Evolutionary conservation across 2,329 filamentous ascomycete genomes (phyloP).

Genomic region (Arachnomyces sp.): DNA sequence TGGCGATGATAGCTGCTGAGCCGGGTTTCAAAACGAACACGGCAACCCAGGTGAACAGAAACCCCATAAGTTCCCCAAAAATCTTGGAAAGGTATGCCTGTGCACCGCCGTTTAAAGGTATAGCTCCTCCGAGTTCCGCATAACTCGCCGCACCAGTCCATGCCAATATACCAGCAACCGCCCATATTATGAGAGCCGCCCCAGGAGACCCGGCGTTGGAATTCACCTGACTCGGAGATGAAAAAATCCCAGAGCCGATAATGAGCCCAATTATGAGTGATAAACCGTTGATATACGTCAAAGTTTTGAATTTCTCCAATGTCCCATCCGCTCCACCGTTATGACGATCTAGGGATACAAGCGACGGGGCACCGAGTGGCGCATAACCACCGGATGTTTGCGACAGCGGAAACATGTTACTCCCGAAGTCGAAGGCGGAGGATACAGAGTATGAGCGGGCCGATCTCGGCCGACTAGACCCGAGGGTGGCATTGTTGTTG

Average conservation of each 20-base stretch:
- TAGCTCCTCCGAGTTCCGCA: constrained; percentile 89
- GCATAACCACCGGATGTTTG: constrained; percentile 77
- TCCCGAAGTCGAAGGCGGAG: constrained; percentile 92
- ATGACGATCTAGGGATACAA: constrained; percentile 44
- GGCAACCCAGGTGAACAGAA: constrained; percentile 93
- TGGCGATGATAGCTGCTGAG: constrained; percentile 85
- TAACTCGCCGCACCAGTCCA: constrained; percentile 96
- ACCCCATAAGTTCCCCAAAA: constrained; percentile 86
- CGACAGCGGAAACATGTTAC: constrained; percentile 84
- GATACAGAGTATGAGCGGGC: constrained; percentile 77
- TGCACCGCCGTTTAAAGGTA: constrained; percentile 87
- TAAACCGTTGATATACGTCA: constrained; percentile 90
- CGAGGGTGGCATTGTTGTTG: constrained; percentile 42
- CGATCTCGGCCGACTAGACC: constrained; percentile 41
- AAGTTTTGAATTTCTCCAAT: constrained; percentile 87
- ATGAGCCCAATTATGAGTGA: constrained; percentile 87
- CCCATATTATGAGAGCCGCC: constrained; percentile 84
- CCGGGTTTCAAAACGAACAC: constrained; percentile 92
- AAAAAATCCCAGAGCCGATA: constrained; percentile 95
- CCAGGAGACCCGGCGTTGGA: constrained; percentile 84
- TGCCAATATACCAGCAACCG: constrained; percentile 79
- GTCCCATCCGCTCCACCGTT: constrained; percentile 64
- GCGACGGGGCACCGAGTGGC: constrained; percentile 69
- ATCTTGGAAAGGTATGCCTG: constrained; percentile 95
- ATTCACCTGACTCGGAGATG: constrained; percentile 87